Percentiles rank a stretch among this genome's conserved stretches.
phyloP scores from a whole-genome alignment of 805 yeast genomes.

The Nakazawaea wickerhamii region DNA sequence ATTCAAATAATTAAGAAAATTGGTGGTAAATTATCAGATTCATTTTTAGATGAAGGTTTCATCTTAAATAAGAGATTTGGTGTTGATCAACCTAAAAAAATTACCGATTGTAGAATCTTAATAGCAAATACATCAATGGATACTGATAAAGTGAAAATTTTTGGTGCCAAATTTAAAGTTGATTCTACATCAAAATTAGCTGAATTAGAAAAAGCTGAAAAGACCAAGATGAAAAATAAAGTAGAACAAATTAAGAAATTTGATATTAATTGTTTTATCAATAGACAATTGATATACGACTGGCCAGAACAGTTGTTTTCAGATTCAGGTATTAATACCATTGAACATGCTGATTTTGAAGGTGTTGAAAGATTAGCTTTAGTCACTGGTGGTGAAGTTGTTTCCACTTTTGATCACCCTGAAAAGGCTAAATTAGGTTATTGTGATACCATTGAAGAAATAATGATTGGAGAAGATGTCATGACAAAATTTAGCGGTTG shows the following conservation, averaged over 20 bases:
- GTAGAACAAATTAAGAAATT: slow-evolving; percentile 86
- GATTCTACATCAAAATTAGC: slow-evolving; percentile 93
- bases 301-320: slow-evolving; percentile 95
- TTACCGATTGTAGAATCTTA: slow-evolving; percentile 78
- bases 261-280: slow-evolving; percentile 78
- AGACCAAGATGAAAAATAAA: slow-evolving; percentile 84
- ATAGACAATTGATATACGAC: slow-evolving; percentile 94
- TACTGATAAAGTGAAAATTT: slow-evolving; percentile 94
- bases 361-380: slow-evolving; percentile 95
- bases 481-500: slow-evolving; percentile 94
- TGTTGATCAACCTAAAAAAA: slow-evolving; percentile 83
- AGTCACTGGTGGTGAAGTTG: slow-evolving; percentile 98
- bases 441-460: slow-evolving; percentile 87
- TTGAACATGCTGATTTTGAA: slow-evolving; percentile 97
- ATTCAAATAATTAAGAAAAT: slow-evolving; percentile 90
- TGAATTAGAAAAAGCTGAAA: slow-evolving; percentile 90
- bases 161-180: slow-evolving; percentile 96
- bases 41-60: slow-evolving; percentile 94
- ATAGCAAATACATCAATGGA: slow-evolving; percentile 96
- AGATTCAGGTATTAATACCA: slow-evolving; percentile 81
- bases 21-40: slow-evolving; percentile 89
- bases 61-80: slow-evolving; percentile 90
- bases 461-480: slow-evolving; percentile 87
- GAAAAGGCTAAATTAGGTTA: slow-evolving; percentile 80
- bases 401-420: slow-evolving; percentile 91